These are phyloP conservation scores for Tulasnella sp. DNA, from an alignment of 768 basidiomycete species.

Conservation along the genomic window DNA sequence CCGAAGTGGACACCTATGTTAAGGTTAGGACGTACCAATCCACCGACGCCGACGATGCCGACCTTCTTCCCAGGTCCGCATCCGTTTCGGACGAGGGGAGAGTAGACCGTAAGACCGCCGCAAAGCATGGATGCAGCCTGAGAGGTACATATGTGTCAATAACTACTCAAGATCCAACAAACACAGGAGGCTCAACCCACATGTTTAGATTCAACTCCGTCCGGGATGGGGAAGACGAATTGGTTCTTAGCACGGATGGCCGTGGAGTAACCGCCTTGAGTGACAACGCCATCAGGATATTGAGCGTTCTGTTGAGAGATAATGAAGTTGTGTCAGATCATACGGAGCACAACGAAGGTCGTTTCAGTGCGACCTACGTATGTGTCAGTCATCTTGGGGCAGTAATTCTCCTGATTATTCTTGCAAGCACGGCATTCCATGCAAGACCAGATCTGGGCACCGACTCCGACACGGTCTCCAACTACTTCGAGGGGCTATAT, in stretches of 20 bases:
- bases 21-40: constrained; percentile 24
- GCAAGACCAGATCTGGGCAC: constrained; percentile 44
- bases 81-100: constrained; percentile 44
- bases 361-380: constrained; percentile 25
- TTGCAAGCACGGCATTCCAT: constrained; percentile 38
- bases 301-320: background rate
- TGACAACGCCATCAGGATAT: constrained; percentile 32
- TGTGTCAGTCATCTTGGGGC: constrained; percentile 31
- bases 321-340: constrained; percentile 14
- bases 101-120: constrained; percentile 52
- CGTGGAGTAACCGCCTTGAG: constrained; percentile 40
- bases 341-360: background rate
- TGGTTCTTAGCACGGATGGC: constrained; percentile 32
- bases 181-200: background rate
- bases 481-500: constrained; percentile 16
- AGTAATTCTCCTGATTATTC: constrained; percentile 45
- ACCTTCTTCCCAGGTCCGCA: constrained; percentile 50
- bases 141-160: background rate
- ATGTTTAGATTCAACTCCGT: constrained; percentile 35
- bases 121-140: constrained; percentile 54
- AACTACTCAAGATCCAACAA: background rate
- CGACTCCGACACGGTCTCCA: constrained; percentile 45
- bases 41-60: constrained; percentile 56
- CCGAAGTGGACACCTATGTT: background rate
- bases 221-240: constrained; percentile 51